Base-by-base conservation (phyloP, 805 yeast genomes). In the Metschnikowia cubensis region DNA sequence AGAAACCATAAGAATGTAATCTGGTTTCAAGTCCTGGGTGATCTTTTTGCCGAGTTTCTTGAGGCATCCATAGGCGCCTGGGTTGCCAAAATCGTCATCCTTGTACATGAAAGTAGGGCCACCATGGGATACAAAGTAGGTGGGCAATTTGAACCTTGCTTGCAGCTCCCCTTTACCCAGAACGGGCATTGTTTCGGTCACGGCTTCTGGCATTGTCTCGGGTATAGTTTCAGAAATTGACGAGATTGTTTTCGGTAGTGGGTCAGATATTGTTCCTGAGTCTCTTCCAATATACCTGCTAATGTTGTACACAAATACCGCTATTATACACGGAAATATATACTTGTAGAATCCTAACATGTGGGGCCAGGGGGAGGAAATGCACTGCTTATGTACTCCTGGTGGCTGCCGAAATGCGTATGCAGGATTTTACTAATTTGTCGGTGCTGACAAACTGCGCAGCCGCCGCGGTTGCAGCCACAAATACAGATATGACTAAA, bases 91-190 rank as follows among this genome's bases (percentile, higher is more conserved):
- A 20, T 66, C 71, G 45, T 70, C 76, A n/a, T 73, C 66, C 34
- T 59, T 58, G 58, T 84, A 83, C 73, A 86, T 79, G 63, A 87
- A 85, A 1, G 87, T 82, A 6, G 95, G 95, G 0, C 91, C 94
- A 6, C 95, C 95, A 67, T 87, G 95, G n/a, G 89, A 82, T 39
- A 86, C 62, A 64, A 87, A 88, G 62, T 69, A 85, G 1, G 82
- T 77, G 6, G 94, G 92, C 17, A 65, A 8, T 8, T 25, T 25
- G 29, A 11, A 25, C 3, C 11, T 8, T 25, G 29, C 11, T 1
- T 4, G 5, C 11, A 8, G 29, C 29, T 4, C 29, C 29, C 11
- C 11, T 4, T 25, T 25, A 11, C 29, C 29, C 29, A 25, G 11
- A 25, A 8, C 13, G 29, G 29, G 1, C 29, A 25, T 25, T 25